Evolutionary conservation across 2,329 filamentous ascomycete genomes (phyloP), one percentile per base, ranked within the genome.

Genomic region (Aspergillus sp.): DNA sequence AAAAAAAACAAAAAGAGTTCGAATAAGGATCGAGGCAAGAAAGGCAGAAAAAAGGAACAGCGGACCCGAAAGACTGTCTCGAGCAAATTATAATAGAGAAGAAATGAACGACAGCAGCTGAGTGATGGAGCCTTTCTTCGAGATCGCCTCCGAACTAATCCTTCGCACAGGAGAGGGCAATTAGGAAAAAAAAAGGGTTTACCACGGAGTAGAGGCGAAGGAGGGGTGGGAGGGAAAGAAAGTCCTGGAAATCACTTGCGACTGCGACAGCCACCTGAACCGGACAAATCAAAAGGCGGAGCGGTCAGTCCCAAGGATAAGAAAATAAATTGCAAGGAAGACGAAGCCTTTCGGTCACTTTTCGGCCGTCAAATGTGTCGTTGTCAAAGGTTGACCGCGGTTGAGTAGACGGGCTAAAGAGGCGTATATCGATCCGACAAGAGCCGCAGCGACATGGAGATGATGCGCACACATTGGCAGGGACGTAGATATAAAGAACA

Each of bases 381-480:
- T 19, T 19, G 19, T 19, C 19, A 19, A 19, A 19, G 19, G 19
- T 19, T 19, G 19, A 19, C 19, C 19, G 19, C 19, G 19, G 19
- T 19, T 63, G 56, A 48, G 47, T 39, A 55, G 42, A 44, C 54
- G 51, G 50, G 49, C 52, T 58, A 56, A 50, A 36, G n/a, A 6
- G 46, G 51, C 51, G 57, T 52, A 48, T 54, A 55, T 62, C 54
- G 57, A 60, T 63, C 60, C 57, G 57, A 57, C 56, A 60, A 56
- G 57, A 56, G 58, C 58, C 57, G 55, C 42, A 51, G 49, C 44
- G 48, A 51, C 54, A 52, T 49, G 44, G 44, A 51, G 52, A 59
- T 63, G 60, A 60, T 63, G 56, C 61, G 61, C 60, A 59, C 60
- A 59, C 61, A 64, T 61, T 60, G 48, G 53, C 55, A 55, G 42